Conservation (phyloP, 2,329 filamentous ascomycete genomes). For the Clarireedia paspali region DNA sequence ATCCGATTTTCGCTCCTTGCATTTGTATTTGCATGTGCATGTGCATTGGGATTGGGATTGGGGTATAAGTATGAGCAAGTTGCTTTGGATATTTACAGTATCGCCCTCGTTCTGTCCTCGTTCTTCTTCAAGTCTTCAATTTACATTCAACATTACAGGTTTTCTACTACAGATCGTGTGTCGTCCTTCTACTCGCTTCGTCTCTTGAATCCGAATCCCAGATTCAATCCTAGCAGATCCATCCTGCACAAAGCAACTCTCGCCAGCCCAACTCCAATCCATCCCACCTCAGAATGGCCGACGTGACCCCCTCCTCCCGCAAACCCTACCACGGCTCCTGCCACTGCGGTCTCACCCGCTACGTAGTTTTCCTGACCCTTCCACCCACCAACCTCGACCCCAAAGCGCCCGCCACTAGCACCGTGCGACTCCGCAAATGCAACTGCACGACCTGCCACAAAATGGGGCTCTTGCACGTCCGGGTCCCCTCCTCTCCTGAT, state of each 20-base stretch:
- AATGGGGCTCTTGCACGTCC: constrained; percentile 38
- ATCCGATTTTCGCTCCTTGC: too few species aligned
- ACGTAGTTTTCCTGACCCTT: constrained; percentile 37
- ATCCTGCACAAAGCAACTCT: background rate
- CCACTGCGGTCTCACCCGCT: constrained; percentile 38
- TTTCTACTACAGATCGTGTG: too few species aligned
- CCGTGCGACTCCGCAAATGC: constrained; percentile 31
- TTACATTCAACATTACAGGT: too few species aligned
- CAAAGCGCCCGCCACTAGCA: constrained; percentile 20
- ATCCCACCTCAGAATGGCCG: background rate
- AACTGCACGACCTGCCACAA: constrained; percentile 45
- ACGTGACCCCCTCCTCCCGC: constrained; percentile 6
- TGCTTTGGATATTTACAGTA: too few species aligned
- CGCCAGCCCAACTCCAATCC: background rate
- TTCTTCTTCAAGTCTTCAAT: too few species aligned
- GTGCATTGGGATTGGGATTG: too few species aligned
- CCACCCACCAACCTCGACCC: constrained; percentile 28
- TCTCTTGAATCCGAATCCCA: too few species aligned
- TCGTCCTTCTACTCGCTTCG: too few species aligned
- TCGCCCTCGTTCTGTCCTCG: too few species aligned
- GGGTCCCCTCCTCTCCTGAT: constrained; percentile 29
- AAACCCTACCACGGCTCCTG: constrained; percentile 35
- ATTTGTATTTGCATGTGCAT: too few species aligned
- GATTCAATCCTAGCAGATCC: too few species aligned
- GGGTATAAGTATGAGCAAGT: too few species aligned